Percentiles rank a stretch among this genome's conserved stretches.
Evolutionary conservation across 306 rosid genomes (phyloP).

Genomic region (Luffa acutangula): DNA sequence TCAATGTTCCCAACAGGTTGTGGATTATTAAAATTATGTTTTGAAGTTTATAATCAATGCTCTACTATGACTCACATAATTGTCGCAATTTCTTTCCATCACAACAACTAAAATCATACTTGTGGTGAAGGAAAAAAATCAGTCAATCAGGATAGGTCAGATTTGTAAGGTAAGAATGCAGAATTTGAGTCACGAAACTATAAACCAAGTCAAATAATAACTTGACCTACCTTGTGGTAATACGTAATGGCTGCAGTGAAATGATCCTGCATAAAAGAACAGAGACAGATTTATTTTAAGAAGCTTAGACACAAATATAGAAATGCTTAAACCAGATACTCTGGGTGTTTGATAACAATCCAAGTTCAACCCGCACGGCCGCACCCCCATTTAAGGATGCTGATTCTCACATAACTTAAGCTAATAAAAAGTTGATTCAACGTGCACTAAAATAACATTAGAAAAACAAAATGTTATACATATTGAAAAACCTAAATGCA

Average conservation of each 20-base stretch:
- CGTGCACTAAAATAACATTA: neutral
- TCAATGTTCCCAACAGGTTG: neutral
- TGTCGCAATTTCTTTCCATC: neutral
- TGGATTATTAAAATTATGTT: neutral
- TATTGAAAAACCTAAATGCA: neutral
- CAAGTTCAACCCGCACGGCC: too few relatives aligned
- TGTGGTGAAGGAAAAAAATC: neutral
- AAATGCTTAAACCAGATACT: neutral
- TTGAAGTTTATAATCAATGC: neutral
- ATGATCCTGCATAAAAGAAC: constrained; percentile 60
- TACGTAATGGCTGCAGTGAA: constrained; percentile 55
- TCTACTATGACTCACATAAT: neutral
- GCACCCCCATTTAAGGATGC: neutral
- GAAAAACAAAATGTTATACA: neutral
- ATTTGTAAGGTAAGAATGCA: neutral
- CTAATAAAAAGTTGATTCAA: neutral
- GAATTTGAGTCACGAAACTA: neutral
- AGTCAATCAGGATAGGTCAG: neutral
- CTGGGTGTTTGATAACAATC: neutral
- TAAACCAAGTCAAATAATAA: neutral
- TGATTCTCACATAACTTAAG: neutral
- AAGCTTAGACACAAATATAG: neutral
- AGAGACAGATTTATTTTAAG: neutral
- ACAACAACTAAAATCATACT: neutral
- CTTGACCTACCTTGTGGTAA: constrained; percentile 58